Percentiles rank a stretch among this genome's conserved stretches.
Conservation (phyloP, 345 rosid species). For the Hibiscus mutabilis region DNA sequence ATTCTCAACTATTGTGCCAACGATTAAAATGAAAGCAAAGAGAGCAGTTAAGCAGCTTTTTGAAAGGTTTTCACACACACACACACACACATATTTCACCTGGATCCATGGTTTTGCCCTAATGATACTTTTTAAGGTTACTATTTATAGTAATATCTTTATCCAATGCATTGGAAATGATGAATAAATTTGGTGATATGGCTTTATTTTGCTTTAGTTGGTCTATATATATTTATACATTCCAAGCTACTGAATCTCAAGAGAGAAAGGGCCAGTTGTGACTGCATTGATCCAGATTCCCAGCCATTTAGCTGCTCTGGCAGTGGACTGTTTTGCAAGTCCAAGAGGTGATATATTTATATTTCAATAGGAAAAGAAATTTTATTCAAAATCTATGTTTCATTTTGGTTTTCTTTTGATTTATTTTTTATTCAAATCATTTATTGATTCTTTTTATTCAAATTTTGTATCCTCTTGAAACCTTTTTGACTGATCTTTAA, state of each 20-base stretch:
- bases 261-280: neutral
- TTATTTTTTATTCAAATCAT: too few relatives aligned
- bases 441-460: too few relatives aligned
- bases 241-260: neutral
- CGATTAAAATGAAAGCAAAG: neutral
- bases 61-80: too few relatives aligned
- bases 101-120: neutral
- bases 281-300: neutral
- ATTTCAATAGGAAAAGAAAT: neutral
- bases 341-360: neutral
- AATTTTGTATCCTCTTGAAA: too few relatives aligned
- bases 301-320: neutral
- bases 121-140: neutral
- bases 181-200: neutral
- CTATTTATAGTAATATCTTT: neutral
- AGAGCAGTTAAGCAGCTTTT: neutral
- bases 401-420: neutral
- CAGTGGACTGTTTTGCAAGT: neutral
- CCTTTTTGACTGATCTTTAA: too few relatives aligned
- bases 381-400: neutral
- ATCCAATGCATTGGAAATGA: neutral
- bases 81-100: too few relatives aligned
- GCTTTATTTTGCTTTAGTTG: neutral
- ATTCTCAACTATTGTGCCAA: neutral
- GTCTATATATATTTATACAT: neutral